These are phyloP conservation scores for Rhizophagus prolifer DNA, from an alignment of 192 early-diverging fungal species.

Conservation along the genomic window DNA sequence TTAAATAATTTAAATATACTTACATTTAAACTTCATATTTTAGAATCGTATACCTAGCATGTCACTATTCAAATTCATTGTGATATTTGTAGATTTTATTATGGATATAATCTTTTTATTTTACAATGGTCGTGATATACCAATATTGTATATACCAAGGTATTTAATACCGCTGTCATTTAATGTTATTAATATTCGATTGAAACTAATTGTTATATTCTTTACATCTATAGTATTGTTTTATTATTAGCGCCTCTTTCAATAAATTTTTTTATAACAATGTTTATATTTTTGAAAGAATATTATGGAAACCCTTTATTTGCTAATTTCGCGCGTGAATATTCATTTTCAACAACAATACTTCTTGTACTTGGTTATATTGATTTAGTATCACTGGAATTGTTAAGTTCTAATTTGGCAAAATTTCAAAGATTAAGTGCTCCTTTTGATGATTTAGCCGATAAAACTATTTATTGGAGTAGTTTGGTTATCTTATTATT, in stretches of 20 bases:
- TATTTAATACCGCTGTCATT: not conserved
- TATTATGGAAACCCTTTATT: not conserved
- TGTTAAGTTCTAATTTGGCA: not conserved
- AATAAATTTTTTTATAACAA: slow-evolving; percentile 1
- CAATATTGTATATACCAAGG: slow-evolving; percentile 2
- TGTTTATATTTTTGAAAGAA: slow-evolving; percentile 7
- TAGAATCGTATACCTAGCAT: not conserved
- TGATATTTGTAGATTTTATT: not conserved
- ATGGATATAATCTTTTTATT: slow-evolving; percentile 1
- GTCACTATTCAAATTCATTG: not conserved
- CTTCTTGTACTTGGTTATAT: not conserved
- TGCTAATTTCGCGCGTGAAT: not conserved
- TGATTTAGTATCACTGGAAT: not conserved
- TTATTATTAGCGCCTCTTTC: not conserved
- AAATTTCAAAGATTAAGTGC: not conserved
- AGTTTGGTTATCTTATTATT: not conserved
- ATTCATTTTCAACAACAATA: not conserved
- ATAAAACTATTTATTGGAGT: not conserved
- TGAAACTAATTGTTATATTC: not conserved
- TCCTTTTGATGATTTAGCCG: not conserved
- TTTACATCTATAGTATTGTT: not conserved
- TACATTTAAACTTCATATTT: no score
- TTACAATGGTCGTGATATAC: not conserved
- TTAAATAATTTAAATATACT: no score
- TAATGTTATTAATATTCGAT: not conserved